Conservation (phyloP, 495 filamentous ascomycete species). For the Neurospora tetraspora region DNA sequence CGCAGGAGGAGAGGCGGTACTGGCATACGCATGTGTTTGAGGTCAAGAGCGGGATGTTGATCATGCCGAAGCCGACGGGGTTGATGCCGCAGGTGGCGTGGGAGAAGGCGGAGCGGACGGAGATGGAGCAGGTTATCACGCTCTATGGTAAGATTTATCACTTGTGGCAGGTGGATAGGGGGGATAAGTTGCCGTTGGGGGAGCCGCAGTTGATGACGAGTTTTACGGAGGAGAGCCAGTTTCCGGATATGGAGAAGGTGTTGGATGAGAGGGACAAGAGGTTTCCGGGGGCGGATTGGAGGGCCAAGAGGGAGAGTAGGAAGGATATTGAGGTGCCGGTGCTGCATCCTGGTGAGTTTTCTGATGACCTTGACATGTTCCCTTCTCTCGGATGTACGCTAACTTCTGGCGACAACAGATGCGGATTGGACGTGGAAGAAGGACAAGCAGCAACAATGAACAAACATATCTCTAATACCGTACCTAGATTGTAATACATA, state of each 20-base stretch:
- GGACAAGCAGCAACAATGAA: background rate
- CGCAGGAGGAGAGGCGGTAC: slow-evolving; percentile 53
- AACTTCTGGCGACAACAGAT: background rate
- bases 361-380: background rate
- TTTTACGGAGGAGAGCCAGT: slow-evolving; percentile 48
- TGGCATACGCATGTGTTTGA: slow-evolving; percentile 84
- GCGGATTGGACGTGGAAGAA: slow-evolving; percentile 13
- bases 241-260: slow-evolving; percentile 47
- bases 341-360: slow-evolving; percentile 42
- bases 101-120: slow-evolving; percentile 67
- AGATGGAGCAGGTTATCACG: slow-evolving; percentile 63
- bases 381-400: background rate
- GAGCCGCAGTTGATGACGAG: slow-evolving; percentile 71
- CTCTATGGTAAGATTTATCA: slow-evolving; percentile 90
- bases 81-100: slow-evolving; percentile 46
- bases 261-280: slow-evolving; percentile 55
- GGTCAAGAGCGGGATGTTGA: slow-evolving; percentile 75
- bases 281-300: slow-evolving; percentile 48
- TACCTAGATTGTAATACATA: background rate
- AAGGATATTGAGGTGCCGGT: slow-evolving; percentile 46
- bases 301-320: slow-evolving; percentile 53
- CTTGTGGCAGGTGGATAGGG: slow-evolving; percentile 80
- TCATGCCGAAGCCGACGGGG: slow-evolving; percentile 61
- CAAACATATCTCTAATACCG: background rate
- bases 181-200: slow-evolving; percentile 65